Conservation (phyloP, 371 early-diverging fungal genomes). For the Coemansia sp. region DNA sequence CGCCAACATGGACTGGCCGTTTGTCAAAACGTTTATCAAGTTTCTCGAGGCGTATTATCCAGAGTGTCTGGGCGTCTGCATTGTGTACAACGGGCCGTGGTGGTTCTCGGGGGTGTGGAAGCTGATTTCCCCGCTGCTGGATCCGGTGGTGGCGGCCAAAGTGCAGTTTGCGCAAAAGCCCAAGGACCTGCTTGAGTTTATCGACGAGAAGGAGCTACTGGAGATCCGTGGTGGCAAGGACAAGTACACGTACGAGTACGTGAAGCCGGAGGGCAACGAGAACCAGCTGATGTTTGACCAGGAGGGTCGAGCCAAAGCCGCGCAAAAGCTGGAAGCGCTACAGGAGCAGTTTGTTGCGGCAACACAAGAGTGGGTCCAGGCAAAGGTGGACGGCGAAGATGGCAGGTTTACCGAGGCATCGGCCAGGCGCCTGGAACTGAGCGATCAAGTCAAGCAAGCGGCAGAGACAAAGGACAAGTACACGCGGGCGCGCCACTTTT, state of each 20-base stretch:
- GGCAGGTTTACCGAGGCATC: constrained; percentile 23
- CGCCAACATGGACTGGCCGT: constrained; percentile 80
- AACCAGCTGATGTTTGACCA: constrained; percentile 50
- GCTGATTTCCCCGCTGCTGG: constrained; percentile 78
- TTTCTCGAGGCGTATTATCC: constrained; percentile 89
- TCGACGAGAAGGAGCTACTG: constrained; percentile 57
- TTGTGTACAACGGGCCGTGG: constrained; percentile 87
- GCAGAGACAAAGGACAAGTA: constrained; percentile 45
- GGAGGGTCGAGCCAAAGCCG: constrained; percentile 22
- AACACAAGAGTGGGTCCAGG: constrained; percentile 44
- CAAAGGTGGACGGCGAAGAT: constrained; percentile 32
- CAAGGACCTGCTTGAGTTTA: constrained; percentile 62
- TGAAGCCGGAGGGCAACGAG: constrained; percentile 39
- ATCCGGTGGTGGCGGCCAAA: constrained; percentile 89
- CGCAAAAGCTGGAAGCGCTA: constrained; percentile 17
- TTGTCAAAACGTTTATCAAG: constrained; percentile 76
- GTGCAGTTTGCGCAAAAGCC: constrained; percentile 73
- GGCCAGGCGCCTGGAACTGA: constrained; percentile 22
- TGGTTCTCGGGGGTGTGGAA: constrained; percentile 84
- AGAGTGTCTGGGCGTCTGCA: constrained; percentile 73
- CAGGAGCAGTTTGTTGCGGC: constrained; percentile 32
- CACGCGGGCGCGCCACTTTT: constrained; percentile 45
- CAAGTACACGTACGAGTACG: constrained; percentile 47
- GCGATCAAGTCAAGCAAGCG: constrained; percentile 29
- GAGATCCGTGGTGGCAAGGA: constrained; percentile 48